A percentile compares a stretch with the other conserved stretches of the same genome.
phyloP scores from a whole-genome alignment of 176 grass and related monocot species.

The Elymus sibiricus region DNA sequence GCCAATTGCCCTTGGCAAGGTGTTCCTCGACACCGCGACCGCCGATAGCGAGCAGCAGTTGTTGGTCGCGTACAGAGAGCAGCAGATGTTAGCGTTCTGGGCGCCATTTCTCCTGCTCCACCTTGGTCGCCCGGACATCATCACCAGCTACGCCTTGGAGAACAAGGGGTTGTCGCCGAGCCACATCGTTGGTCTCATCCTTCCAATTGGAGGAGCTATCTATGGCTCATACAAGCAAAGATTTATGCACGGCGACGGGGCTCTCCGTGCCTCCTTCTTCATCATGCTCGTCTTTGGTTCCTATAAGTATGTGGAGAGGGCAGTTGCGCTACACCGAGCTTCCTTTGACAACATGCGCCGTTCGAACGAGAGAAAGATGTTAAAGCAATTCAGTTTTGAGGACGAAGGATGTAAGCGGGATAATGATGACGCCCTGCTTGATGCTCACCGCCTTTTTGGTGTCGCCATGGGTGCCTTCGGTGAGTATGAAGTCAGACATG shows the following conservation, averaged over 20 bases:
- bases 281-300: not conserved
- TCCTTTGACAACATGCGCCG: not conserved
- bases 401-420: too few relatives aligned
- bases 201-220: not conserved
- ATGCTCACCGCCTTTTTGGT: not conserved
- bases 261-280: too few relatives aligned
- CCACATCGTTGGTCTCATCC: not conserved
- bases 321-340: not conserved
- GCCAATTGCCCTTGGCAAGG: not conserved
- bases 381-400: too few relatives aligned
- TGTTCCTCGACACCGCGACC: not conserved
- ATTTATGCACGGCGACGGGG: not conserved
- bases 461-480: not conserved
- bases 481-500: not conserved
- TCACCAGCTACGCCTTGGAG: slow-evolving; percentile 27
- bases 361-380: not conserved
- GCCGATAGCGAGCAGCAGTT: not conserved
- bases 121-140: slow-evolving; percentile 36
- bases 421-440: not conserved
- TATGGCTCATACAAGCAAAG: not conserved
- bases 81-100: not conserved
- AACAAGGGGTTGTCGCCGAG: slow-evolving; percentile 10
- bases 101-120: slow-evolving; percentile 31
- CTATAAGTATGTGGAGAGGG: slow-evolving; percentile 5
- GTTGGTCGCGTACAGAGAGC: too few relatives aligned